These are phyloP conservation scores for Entrophospora sp. DNA, from an alignment of 192 early-diverging fungal genomes.

Conservation along the genomic window DNA sequence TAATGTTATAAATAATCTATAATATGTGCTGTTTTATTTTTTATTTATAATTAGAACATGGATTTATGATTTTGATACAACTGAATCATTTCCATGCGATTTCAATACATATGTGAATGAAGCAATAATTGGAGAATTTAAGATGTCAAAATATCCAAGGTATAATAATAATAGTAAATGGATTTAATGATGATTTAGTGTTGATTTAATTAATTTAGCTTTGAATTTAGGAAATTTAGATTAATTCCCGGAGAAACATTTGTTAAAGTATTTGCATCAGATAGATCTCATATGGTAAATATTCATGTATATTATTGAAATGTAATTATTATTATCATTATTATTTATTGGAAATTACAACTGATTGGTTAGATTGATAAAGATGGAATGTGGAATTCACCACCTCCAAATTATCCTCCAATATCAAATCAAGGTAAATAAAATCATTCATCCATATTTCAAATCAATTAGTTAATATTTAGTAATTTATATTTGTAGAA, in stretches of 20 bases:
- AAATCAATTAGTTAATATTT: neutral
- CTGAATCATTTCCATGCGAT: slow-evolving; percentile 6
- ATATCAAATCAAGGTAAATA: neutral
- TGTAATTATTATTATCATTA: neutral
- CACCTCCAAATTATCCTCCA: slow-evolving; percentile 6
- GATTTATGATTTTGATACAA: slow-evolving; percentile 16
- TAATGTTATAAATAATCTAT: neutral
- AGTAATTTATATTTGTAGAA: neutral
- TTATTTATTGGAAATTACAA: neutral
- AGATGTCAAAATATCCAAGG: neutral
- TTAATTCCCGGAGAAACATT: neutral
- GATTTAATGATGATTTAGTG: neutral
- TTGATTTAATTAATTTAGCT: neutral
- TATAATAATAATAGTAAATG: neutral
- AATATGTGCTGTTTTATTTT: too few relatives aligned
- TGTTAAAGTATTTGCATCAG: slow-evolving; percentile 10
- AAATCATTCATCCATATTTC: too few relatives aligned
- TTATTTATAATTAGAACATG: neutral
- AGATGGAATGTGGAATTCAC: neutral
- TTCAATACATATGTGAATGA: neutral
- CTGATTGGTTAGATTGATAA: neutral
- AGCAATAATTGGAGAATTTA: neutral
- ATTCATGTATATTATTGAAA: neutral
- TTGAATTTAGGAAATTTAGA: slow-evolving; percentile 4
- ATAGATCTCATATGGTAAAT: slow-evolving; percentile 16